Evolutionary conservation across 73 alveolate species (phyloP).

Genomic region (Stentor roeselii): DNA sequence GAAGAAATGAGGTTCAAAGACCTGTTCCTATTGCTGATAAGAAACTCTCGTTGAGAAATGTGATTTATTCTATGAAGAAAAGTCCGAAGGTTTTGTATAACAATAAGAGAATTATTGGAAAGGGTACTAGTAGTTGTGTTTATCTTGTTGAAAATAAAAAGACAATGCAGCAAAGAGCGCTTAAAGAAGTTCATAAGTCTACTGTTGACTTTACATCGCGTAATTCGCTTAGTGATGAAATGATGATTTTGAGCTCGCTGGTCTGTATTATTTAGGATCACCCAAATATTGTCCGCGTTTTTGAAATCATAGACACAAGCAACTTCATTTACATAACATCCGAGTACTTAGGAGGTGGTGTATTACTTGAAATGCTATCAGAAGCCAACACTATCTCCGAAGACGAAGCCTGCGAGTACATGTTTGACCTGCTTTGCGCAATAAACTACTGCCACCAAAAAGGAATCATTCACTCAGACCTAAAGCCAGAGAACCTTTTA

Average conservation of each 20-base stretch:
- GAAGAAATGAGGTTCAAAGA: not conserved
- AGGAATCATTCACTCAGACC: not conserved
- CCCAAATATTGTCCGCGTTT: not conserved
- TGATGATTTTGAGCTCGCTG: not conserved
- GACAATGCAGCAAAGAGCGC: not conserved
- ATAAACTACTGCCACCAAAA: not conserved
- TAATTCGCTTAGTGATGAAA: not conserved
- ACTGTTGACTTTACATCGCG: not conserved
- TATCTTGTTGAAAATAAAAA: not conserved
- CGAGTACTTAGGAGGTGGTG: conserved; percentile 17
- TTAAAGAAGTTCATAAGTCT: not conserved
- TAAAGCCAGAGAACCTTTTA: not conserved
- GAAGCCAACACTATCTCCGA: not conserved
- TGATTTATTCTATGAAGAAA: too few species aligned
- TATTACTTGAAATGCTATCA: not conserved
- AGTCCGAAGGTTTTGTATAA: not conserved
- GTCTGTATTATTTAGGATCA: not conserved
- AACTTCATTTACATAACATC: not conserved
- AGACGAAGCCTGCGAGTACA: not conserved
- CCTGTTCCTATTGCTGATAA: too few species aligned
- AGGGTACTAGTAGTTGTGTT: not conserved
- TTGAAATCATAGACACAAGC: not conserved
- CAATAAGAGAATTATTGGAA: not conserved
- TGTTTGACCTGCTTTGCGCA: not conserved
- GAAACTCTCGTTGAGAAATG: too few species aligned